phyloP scores from a whole-genome alignment of 2,329 filamentous ascomycete genomes.

The Sclerotiophoma versabilis region DNA sequence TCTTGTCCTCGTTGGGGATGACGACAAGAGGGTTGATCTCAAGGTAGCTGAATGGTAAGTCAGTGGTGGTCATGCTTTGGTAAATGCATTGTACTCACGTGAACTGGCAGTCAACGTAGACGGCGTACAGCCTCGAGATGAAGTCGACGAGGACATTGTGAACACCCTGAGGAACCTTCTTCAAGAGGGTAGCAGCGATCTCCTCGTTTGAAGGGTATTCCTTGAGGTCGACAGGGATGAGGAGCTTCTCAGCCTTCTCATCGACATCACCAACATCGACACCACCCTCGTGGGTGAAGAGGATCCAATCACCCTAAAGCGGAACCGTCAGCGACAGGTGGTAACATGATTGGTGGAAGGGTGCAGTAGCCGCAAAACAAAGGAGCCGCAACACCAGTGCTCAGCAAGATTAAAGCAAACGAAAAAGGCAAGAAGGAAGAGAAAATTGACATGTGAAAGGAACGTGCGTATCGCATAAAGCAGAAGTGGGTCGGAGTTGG shows the following conservation, averaged over 20 bases:
- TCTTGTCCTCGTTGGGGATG: conserved; percentile 90
- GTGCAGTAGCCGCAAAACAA: conserved; percentile 26
- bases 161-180: conserved; percentile 91
- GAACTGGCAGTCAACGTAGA: conserved; percentile 99
- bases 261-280: conserved; percentile 99
- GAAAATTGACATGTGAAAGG: conserved; percentile 46
- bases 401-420: conserved; percentile 22
- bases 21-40: conserved; percentile 99
- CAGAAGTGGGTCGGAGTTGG: conserved; percentile 47
- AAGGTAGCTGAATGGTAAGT: conserved; percentile 68
- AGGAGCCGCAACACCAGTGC: conserved; percentile 45
- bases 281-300: conserved; percentile 99
- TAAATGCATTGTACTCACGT: conserved; percentile 59
- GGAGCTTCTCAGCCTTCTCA: conserved; percentile 96
- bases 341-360: conserved; percentile 36
- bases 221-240: conserved; percentile 93
- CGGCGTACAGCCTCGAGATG: conserved; percentile 96
- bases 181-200: conserved; percentile 83
- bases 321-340: conserved; percentile 41
- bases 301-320: conserved; percentile 93
- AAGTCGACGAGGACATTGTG: conserved; percentile 99
- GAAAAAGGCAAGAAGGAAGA: conserved; percentile 23
- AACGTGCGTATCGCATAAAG: conserved; percentile 37
- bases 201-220: conserved; percentile 96
- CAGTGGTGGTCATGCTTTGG: conserved; percentile 18